Evolutionary conservation across 2,329 filamentous ascomycete genomes (phyloP).

Genomic region (Dryadomyces quercivorus): DNA sequence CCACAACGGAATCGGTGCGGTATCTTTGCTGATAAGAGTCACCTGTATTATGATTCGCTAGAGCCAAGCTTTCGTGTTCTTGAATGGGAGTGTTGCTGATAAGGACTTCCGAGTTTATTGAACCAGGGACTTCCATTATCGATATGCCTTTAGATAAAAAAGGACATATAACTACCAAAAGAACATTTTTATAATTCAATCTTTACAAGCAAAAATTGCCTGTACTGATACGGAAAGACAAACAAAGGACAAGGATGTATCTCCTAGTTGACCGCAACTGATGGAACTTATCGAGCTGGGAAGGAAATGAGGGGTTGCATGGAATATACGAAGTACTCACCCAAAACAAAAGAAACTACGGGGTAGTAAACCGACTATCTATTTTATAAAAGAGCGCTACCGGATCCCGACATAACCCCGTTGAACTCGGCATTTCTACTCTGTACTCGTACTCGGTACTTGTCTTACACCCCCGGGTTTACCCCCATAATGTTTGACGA

Average conservation of each 20-base stretch:
- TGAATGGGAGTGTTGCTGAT: background rate
- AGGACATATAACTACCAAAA: too few relatives aligned
- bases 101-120: too few relatives aligned
- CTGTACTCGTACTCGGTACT: background rate
- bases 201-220: too few relatives aligned
- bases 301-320: background rate
- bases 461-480: background rate
- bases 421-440: background rate
- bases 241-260: background rate
- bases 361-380: background rate
- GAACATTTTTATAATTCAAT: too few relatives aligned
- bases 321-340: background rate
- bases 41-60: background rate
- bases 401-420: constrained; percentile 4
- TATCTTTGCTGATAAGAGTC: background rate
- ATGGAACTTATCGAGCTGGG: background rate
- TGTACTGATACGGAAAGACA: too few relatives aligned
- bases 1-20: background rate
- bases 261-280: background rate
- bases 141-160: too few relatives aligned
- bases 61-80: background rate
- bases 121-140: too few relatives aligned
- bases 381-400: background rate
- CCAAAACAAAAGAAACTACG: too few relatives aligned
- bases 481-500: too few relatives aligned